Conservation (phyloP, 176 grass and related monocot species). For the Oryza meyeriana region DNA sequence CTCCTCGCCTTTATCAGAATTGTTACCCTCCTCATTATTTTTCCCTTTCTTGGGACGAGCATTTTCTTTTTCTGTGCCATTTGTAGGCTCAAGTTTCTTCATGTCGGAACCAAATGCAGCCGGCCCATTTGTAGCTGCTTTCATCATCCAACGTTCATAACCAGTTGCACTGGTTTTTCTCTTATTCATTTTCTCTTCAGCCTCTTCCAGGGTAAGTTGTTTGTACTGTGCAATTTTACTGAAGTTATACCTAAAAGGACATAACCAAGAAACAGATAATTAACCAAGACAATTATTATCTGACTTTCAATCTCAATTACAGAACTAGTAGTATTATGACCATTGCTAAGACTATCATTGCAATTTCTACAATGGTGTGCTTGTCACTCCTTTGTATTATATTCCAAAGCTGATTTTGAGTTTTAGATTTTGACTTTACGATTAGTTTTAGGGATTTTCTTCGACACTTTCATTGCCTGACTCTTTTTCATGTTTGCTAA, state of each 20-base stretch:
- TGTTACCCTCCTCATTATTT: conserved; percentile 60
- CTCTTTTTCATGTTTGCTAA: neutral
- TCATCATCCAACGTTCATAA: conserved; percentile 99
- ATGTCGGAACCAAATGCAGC: conserved; percentile 76
- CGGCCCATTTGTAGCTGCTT: conserved; percentile 86
- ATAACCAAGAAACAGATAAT: neutral
- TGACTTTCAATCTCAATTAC: neutral
- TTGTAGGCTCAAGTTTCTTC: conserved; percentile 51
- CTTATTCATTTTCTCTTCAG: conserved; percentile 99
- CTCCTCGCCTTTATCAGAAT: conserved; percentile 63
- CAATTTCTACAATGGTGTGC: neutral
- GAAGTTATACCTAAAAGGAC: conserved; percentile 79
- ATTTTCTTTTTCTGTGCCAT: conserved; percentile 45
- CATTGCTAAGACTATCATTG: neutral
- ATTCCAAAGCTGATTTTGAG: neutral
- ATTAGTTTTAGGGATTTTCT: neutral
- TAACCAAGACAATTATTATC: neutral
- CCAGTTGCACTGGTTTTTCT: conserved; percentile 80
- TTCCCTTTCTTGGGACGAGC: conserved; percentile 68
- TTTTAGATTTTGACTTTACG: neutral
- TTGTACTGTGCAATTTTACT: conserved; percentile 98
- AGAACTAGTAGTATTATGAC: neutral
- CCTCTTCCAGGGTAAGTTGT: conserved; percentile 93
- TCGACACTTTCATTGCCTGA: neutral
- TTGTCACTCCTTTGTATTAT: neutral